phyloP scores from a whole-genome alignment of 441 rosid species.

The Euphorbia celastroides region DNA sequence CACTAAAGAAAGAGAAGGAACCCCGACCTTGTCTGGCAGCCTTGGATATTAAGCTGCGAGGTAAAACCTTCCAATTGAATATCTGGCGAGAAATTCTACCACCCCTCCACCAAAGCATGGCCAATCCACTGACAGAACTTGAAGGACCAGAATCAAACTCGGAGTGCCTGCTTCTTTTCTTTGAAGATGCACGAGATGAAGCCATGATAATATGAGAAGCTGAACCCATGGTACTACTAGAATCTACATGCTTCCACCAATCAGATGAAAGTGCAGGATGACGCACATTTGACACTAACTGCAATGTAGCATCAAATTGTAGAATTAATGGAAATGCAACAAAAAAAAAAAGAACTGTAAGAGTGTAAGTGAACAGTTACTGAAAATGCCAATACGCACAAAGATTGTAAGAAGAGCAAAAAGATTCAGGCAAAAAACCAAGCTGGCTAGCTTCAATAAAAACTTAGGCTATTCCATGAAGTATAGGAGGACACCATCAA shows the following conservation, averaged over 20 bases:
- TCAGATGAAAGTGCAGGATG: slow-evolving; percentile 70
- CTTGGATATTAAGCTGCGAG: slow-evolving; percentile 56
- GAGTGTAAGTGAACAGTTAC: background rate
- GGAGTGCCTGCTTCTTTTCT: slow-evolving; percentile 45
- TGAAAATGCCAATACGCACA: background rate
- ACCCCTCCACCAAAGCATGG: slow-evolving; percentile 95
- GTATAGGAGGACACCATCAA: background rate
- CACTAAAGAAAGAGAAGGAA: slow-evolving; percentile 22
- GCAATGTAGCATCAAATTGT: slow-evolving; percentile 30
- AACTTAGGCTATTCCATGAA: background rate
- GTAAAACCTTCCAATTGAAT: slow-evolving; percentile 85
- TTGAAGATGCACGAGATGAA: slow-evolving; percentile 51
- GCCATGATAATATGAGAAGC: slow-evolving; percentile 58
- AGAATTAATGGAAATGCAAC: slow-evolving; percentile 3
- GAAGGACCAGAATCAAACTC: slow-evolving; percentile 50
- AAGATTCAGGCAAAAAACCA: background rate
- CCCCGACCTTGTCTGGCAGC: slow-evolving; percentile 89
- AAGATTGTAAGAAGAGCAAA: background rate
- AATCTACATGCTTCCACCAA: slow-evolving; percentile 78
- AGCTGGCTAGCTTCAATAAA: background rate
- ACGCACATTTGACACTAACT: slow-evolving; percentile 80
- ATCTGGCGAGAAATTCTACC: slow-evolving; percentile 70
- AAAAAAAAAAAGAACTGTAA: too few relatives aligned
- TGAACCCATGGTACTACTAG: slow-evolving; percentile 62
- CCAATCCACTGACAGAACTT: slow-evolving; percentile 54